These are phyloP conservation scores for Sporothrix brasiliensis DNA, from an alignment of 2,329 filamentous ascomycete genomes.

Conservation along the genomic window DNA sequence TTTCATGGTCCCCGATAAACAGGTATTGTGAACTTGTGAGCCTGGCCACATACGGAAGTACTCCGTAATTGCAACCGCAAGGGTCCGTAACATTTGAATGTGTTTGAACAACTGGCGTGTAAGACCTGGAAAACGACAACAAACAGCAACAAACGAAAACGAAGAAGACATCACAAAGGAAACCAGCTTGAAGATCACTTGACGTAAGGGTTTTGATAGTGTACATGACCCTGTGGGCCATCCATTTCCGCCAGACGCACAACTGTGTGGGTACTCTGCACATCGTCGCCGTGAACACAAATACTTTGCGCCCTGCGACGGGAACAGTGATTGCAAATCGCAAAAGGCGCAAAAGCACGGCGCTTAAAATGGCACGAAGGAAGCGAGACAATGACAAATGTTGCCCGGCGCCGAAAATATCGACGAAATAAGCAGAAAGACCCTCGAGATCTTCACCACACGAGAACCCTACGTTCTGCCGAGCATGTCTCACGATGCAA, in stretches of 20 bases:
- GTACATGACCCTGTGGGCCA: neutral
- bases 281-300: neutral
- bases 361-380: neutral
- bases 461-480: neutral
- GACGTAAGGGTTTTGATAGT: too few species aligned
- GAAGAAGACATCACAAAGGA: neutral
- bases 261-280: slow-evolving; percentile 11
- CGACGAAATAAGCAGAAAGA: neutral
- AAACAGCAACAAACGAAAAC: neutral
- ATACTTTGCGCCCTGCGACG: neutral
- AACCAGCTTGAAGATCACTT: slow-evolving; percentile 6
- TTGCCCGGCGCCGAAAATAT: neutral
- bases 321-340: neutral
- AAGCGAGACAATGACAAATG: neutral
- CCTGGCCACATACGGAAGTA: too few species aligned
- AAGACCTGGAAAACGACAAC: too few species aligned
- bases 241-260: slow-evolving; percentile 16
- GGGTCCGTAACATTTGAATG: too few species aligned
- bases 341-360: neutral
- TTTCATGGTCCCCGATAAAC: neutral
- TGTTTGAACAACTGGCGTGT: too few species aligned
- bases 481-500: slow-evolving; percentile 13
- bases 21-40: neutral
- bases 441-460: neutral
- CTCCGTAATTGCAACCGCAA: too few species aligned